A percentile compares a stretch with the other conserved stretches of the same genome.
phyloP scores from a whole-genome alignment of 2,329 filamentous ascomycete species.

The Colletotrichum tropicale region DNA sequence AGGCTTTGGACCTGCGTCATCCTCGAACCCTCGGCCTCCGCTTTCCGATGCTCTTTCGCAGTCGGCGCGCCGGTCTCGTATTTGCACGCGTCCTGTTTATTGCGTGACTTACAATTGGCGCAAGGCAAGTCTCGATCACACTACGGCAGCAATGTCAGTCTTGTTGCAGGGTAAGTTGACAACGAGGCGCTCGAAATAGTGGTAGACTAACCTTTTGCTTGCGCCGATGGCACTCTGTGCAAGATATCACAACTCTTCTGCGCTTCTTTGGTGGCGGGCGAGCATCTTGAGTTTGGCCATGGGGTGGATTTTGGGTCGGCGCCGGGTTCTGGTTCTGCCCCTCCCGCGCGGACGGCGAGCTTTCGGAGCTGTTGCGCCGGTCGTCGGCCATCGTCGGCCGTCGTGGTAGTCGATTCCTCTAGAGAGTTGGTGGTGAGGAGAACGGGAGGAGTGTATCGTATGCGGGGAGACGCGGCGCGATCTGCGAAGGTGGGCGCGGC shows the following conservation, averaged over 20 bases:
- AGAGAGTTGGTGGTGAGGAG: not conserved
- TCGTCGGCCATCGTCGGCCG: conserved; percentile 12
- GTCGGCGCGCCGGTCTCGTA: conserved; percentile 59
- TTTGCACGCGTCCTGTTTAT: conserved; percentile 58
- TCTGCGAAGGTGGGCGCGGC: not conserved
- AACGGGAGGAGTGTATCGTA: not conserved
- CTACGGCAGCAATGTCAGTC: conserved; percentile 31
- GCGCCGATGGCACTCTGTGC: conserved; percentile 67
- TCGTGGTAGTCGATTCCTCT: not conserved
- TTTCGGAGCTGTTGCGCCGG: conserved; percentile 8
- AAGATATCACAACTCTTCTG: conserved; percentile 65
- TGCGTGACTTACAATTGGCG: conserved; percentile 62
- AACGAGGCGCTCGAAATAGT: not conserved
- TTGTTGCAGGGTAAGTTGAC: not conserved
- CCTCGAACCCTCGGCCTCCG: conserved; percentile 24
- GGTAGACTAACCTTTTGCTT: conserved; percentile 56
- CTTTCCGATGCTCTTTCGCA: conserved; percentile 37
- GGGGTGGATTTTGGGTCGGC: not conserved
- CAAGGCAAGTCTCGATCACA: conserved; percentile 66
- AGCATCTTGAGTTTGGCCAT: not conserved
- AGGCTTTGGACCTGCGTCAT: conserved; percentile 33
- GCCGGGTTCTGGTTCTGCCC: not conserved
- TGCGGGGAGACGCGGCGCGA: not conserved
- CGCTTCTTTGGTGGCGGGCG: conserved; percentile 57
- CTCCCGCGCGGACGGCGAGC: not conserved